Evolutionary conservation across 352 stramenopile species (phyloP), one percentile per base, ranked within the genome.

Genomic region (Globisporangium yorkense): DNA sequence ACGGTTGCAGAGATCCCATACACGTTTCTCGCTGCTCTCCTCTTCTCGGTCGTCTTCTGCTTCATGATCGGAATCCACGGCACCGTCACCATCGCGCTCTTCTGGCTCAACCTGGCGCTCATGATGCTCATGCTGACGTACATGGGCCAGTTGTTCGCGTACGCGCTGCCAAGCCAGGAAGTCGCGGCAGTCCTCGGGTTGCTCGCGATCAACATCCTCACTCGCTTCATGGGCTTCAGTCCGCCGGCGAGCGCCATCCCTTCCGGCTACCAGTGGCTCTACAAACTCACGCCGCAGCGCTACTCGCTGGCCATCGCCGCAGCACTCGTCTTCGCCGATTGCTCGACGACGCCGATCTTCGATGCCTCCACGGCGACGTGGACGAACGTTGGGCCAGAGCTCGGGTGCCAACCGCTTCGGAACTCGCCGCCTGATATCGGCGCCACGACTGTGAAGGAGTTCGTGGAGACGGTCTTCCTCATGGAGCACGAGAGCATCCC

Each of bases 401-500:
- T 56, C 13, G 51, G 51, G n/a, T 12, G 58, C 62, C 66, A 16
- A 55, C 49, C 29, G 57, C 51, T 13, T 18, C 66, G n/a, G 48
- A 53, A 20, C 56, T 62, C 59, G 62, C 48, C 27, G 65, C 63
- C 5, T 45, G 67, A 2, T 61, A 71, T 64, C 24, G 60, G n/a
- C 66, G 62, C 33, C 41, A 70, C 5, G 62, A 78, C 50, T 61
- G 54, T 65, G 56, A 58, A 64, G 57, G 16, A 58, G 29, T 70
- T 62, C 21, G 39, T 47, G 21, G 49, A 71, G 18, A 12, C 49
- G 10, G 45, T 62, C 37, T 70, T 66, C 41, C 53, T 56, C 39
- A 70, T 74, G 49, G 66, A 80, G 16, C 60, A 74, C 47, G 56
- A 64, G 24, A 54, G 78, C 51, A 68, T 72, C 43, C 54, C 53